Conservation (phyloP, 2,329 filamentous ascomycete species). For the Lasiodiplodia sp. region DNA sequence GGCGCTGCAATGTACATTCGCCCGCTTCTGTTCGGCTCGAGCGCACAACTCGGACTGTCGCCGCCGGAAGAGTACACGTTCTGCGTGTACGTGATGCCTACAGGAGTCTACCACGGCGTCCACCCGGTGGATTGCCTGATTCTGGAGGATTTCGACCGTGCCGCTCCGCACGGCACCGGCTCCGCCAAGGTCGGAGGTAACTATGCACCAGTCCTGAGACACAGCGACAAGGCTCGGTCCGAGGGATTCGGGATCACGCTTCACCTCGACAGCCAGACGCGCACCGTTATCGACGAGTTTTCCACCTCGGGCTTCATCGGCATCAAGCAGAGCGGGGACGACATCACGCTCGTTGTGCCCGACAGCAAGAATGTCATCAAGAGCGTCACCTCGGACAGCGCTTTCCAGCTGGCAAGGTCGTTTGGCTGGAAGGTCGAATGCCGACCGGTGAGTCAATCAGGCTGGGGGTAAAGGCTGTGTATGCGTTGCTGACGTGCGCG, state of each 20-base stretch:
- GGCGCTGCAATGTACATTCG: conserved; percentile 93
- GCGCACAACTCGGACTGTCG: conserved; percentile 83
- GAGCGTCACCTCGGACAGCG: conserved; percentile 81
- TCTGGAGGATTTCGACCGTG: conserved; percentile 90
- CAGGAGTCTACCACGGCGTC: conserved; percentile 91
- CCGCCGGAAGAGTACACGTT: conserved; percentile 94
- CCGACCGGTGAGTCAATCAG: conserved; percentile 62
- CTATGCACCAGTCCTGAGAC: conserved; percentile 89
- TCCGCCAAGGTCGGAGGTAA: conserved; percentile 95
- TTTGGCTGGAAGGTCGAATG: conserved; percentile 87
- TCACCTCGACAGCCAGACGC: conserved; percentile 84
- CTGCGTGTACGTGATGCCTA: conserved; percentile 87
- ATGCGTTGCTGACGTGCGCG: conserved; percentile 15
- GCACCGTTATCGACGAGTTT: conserved; percentile 93
- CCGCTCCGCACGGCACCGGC: conserved; percentile 89
- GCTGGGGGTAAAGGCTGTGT: not conserved
- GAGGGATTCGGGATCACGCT: conserved; percentile 93
- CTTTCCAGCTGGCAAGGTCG: conserved; percentile 75
- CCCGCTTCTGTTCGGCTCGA: conserved; percentile 85
- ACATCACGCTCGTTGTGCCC: conserved; percentile 81
- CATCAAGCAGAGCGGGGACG: conserved; percentile 66
- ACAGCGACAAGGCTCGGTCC: conserved; percentile 80
- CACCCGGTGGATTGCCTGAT: conserved; percentile 88
- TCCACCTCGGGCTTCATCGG: conserved; percentile 94
- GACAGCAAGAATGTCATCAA: conserved; percentile 88